Evolutionary conservation across 2,329 filamentous ascomycete genomes (phyloP).

Genomic region (Basipetospora chlamydospora): DNA sequence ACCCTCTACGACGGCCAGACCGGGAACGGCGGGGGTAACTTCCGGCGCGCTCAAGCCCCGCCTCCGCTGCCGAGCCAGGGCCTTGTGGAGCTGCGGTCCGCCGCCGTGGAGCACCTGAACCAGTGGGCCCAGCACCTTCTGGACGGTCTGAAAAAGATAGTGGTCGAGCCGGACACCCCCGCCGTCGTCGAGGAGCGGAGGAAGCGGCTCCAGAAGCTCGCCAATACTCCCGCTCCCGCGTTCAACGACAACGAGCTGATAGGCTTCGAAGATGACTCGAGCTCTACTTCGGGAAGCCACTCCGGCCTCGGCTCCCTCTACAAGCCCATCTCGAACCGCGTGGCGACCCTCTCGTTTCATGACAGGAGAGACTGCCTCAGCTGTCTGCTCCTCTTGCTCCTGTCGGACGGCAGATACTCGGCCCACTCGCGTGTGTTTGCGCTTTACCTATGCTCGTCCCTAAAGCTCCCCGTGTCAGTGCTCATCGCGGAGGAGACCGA

Average conservation of each 20-base stretch:
- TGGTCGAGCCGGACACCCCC: conserved; percentile 33
- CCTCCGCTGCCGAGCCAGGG: conserved; percentile 12
- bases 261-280: conserved; percentile 19
- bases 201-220: conserved; percentile 26
- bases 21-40: conserved; percentile 6
- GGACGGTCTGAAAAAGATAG: conserved; percentile 54
- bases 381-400: conserved; percentile 52
- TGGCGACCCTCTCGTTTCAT: conserved; percentile 39
- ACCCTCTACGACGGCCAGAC: conserved; percentile 7
- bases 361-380: conserved; percentile 52
- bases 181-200: conserved; percentile 32
- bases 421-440: conserved; percentile 58
- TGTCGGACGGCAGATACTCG: conserved; percentile 61
- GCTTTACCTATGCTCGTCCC: conserved; percentile 51
- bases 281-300: too few species aligned
- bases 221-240: neutral
- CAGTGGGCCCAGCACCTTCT: conserved; percentile 64
- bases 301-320: conserved; percentile 41
- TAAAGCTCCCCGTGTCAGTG: conserved; percentile 45
- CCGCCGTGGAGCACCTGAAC: conserved; percentile 55
- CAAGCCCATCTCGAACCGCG: conserved; percentile 35
- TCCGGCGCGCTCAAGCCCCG: conserved; percentile 2
- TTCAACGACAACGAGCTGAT: conserved; percentile 15
- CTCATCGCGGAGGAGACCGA: conserved; percentile 58
- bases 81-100: conserved; percentile 11